A percentile compares a stretch with the other conserved stretches of the same genome.
These are phyloP conservation scores for Jimgerdemannia lactiflua DNA, from an alignment of 192 early-diverging fungal species.

Conservation along the genomic window DNA sequence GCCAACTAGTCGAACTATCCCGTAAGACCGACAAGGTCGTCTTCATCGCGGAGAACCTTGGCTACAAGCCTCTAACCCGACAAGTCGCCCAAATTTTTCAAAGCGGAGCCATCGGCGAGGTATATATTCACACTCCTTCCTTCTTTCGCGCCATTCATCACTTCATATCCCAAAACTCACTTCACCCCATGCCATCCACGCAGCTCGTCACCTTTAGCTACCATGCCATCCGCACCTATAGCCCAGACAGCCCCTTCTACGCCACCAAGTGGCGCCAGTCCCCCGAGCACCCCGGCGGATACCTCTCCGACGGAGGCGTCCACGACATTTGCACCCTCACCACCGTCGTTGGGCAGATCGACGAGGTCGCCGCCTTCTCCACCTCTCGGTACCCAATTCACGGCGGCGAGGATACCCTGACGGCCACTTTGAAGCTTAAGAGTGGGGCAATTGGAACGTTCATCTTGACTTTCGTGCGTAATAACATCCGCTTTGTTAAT, in stretches of 20 bases:
- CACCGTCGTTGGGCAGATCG: slow-evolving; percentile 21
- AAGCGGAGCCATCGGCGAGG: slow-evolving; percentile 26
- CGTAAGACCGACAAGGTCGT: slow-evolving; percentile 17
- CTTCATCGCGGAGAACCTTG: slow-evolving; percentile 29
- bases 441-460: slow-evolving; percentile 25
- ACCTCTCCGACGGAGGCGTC: slow-evolving; percentile 33
- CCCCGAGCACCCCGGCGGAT: slow-evolving; percentile 35
- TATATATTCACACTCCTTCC: slow-evolving; percentile 4
- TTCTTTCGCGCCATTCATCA: too few species aligned
- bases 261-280: slow-evolving; percentile 29
- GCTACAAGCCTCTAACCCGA: slow-evolving; percentile 19
- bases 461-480: slow-evolving; percentile 36
- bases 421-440: slow-evolving; percentile 14
- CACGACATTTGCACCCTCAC: slow-evolving; percentile 29
- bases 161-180: not conserved
- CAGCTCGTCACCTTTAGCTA: slow-evolving; percentile 32
- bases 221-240: slow-evolving; percentile 22
- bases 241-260: slow-evolving; percentile 26
- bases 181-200: not conserved
- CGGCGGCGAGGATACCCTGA: slow-evolving; percentile 26
- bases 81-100: slow-evolving; percentile 24
- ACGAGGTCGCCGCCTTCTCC: slow-evolving; percentile 22
- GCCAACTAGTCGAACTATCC: slow-evolving; percentile 20
- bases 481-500: not conserved
- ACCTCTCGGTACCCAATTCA: slow-evolving; percentile 20